Percentiles rank a stretch among this genome's conserved stretches.
phyloP scores from a whole-genome alignment of 768 basidiomycete species.

The Suillus subluteus region DNA sequence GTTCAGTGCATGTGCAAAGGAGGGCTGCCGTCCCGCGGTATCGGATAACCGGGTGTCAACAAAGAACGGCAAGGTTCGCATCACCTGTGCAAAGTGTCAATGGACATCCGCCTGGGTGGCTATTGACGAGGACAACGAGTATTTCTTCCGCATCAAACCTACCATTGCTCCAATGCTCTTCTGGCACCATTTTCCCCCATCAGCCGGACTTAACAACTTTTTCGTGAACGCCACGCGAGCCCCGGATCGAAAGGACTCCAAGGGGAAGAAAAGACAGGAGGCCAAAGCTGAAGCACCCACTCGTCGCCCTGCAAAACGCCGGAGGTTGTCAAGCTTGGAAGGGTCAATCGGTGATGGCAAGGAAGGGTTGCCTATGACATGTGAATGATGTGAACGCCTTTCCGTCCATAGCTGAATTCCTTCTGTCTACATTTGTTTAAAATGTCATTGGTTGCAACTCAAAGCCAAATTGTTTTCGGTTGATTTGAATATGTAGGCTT shows the following conservation, averaged over 20 bases:
- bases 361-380: too few relatives aligned
- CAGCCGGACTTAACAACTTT: background rate
- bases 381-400: too few relatives aligned
- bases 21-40: background rate
- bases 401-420: too few relatives aligned
- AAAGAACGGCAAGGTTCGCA: background rate
- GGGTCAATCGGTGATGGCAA: too few relatives aligned
- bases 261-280: background rate
- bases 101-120: slow-evolving; percentile 5
- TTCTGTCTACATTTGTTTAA: too few relatives aligned
- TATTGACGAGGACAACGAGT: background rate
- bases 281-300: too few relatives aligned
- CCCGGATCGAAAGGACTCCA: background rate
- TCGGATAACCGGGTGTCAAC: background rate
- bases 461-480: too few relatives aligned
- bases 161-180: background rate
- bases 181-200: background rate
- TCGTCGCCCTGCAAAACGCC: too few relatives aligned
- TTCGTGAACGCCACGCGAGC: background rate
- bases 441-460: too few relatives aligned
- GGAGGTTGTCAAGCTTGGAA: too few relatives aligned
- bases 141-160: background rate
- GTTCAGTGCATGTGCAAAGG: background rate
- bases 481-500: too few relatives aligned
- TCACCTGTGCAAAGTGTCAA: background rate